A percentile compares a stretch with the other conserved stretches of the same genome.
phyloP scores from a whole-genome alignment of 495 filamentous ascomycete genomes.

The Neurospora cerealis region DNA sequence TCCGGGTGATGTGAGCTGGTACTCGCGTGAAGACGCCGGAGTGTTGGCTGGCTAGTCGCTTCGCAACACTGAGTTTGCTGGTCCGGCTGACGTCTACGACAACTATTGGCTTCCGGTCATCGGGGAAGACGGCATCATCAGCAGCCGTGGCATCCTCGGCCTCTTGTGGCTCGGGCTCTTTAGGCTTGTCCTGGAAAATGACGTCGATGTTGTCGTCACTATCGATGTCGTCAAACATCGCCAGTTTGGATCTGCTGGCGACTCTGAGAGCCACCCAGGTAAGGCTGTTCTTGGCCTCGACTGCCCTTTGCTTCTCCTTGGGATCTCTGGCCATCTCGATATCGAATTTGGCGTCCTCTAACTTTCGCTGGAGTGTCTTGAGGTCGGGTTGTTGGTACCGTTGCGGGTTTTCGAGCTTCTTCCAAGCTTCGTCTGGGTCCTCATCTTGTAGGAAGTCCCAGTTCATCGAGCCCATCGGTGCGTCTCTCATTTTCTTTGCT shows the following conservation, averaged over 20 bases:
- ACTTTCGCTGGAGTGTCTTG: conserved; percentile 42
- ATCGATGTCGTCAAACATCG: conserved; percentile 76
- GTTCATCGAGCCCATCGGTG: conserved; percentile 60
- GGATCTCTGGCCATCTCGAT: conserved; percentile 67
- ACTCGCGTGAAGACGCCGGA: conserved; percentile 29
- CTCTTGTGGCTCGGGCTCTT: conserved; percentile 11
- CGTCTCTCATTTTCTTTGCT: conserved; percentile 53
- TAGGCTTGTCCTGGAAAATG: conserved; percentile 37
- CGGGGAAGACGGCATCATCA: conserved; percentile 22
- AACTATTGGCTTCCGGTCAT: conserved; percentile 35
- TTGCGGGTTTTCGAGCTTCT: conserved; percentile 36
- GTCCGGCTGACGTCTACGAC: conserved; percentile 33
- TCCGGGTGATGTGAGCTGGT: conserved; percentile 32
- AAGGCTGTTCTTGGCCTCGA: conserved; percentile 69
- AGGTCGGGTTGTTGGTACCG: conserved; percentile 38
- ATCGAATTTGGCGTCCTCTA: conserved; percentile 66
- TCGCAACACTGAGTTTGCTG: conserved; percentile 28
- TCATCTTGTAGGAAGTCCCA: conserved; percentile 67
- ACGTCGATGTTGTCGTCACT: conserved; percentile 57
- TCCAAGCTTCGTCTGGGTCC: conserved; percentile 32
- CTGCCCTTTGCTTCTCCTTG: conserved; percentile 55
- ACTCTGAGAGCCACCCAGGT: conserved; percentile 80
- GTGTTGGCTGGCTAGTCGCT: conserved; percentile 32
- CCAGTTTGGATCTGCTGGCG: conserved; percentile 59
- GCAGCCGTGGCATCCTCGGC: conserved; percentile 15